Evolutionary conservation across 495 filamentous ascomycete genomes (phyloP), one percentile per base, ranked within the genome.

Genomic region (Trichocladium antarcticum): DNA sequence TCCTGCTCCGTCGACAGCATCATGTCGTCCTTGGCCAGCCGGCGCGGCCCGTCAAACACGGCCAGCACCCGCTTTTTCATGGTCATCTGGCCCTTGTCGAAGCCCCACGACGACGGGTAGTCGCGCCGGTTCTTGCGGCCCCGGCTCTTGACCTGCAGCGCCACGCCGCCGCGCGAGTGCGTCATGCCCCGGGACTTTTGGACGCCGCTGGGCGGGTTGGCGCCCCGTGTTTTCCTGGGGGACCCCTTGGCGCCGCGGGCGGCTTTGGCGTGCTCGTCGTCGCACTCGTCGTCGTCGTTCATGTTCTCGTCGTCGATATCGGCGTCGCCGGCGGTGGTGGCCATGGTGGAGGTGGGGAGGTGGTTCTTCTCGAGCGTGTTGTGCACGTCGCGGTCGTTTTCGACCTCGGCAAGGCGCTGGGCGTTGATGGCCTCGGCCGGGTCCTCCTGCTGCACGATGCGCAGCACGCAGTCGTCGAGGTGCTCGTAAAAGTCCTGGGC

Each of bases 401-500:
- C 84, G 11, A 95, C 83, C 56, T 89, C 88, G 43, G 74, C 79
- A 22, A 99, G 76, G 15, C 83, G 78, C 62, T 82, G 73, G 53
- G 95, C 87, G 69, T 97, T 99, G 75, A 94, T 92, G 32, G 85
- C 86, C 70, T 96, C 93, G 47, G 85, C 85, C 6, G 93, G 93
- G 61, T 97, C 92, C 62, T 93, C 87, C 68, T 95, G 89, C 63
- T 97, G 93, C 32, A 99, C 93, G 46, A 96, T 90, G 57, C 89
- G 86, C 47, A 97, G 77, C 47, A 99, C 93, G 66, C 92, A 99
- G 74, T 99, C 92, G 63, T 99, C 92, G 56, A 99, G 69, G 77
- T 99, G 92, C 74, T 99, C 92, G 66, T 97, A 97, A 68, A 97
- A 96, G 65, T 97, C 89, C 60, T 99, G 92, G 16, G 92, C 89